These are phyloP conservation scores for Monosporascus sp. DNA, from an alignment of 2,329 filamentous ascomycete genomes.

Conservation along the genomic window DNA sequence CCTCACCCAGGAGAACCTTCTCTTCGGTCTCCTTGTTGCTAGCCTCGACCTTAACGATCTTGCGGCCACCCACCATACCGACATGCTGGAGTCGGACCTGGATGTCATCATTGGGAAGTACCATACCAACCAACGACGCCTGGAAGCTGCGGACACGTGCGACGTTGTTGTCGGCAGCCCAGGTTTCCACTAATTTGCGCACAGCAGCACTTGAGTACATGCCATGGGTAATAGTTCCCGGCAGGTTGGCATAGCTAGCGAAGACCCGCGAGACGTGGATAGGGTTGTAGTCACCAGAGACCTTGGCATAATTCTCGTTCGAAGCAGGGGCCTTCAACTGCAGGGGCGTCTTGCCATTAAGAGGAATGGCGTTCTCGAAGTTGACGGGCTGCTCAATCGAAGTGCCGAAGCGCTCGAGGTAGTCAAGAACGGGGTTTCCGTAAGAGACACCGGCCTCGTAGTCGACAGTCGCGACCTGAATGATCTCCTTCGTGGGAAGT, in stretches of 20 bases:
- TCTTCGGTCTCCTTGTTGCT: constrained; percentile 94
- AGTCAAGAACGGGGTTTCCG: constrained; percentile 95
- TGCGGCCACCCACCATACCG: constrained; percentile 95
- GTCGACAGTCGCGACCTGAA: constrained; percentile 94
- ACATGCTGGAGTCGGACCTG: constrained; percentile 94
- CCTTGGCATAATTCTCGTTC: constrained; percentile 95
- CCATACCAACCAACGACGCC: constrained; percentile 96
- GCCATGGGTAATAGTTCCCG: constrained; percentile 95
- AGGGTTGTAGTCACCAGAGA: constrained; percentile 97
- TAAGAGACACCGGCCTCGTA: constrained; percentile 89
- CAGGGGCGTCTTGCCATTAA: constrained; percentile 86
- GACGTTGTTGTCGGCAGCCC: constrained; percentile 98
- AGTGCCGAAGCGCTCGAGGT: constrained; percentile 84
- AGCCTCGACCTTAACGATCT: constrained; percentile 98
- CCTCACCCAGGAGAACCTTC: constrained; percentile 91
- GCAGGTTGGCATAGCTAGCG: constrained; percentile 89
- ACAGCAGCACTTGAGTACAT: constrained; percentile 99
- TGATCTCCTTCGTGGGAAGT: constrained; percentile 92
- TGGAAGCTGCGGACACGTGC: constrained; percentile 97
- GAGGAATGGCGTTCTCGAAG: constrained; percentile 95
- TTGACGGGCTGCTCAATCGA: constrained; percentile 93
- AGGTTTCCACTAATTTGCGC: constrained; percentile 92
- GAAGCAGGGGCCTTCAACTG: constrained; percentile 86
- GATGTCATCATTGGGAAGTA: constrained; percentile 91
- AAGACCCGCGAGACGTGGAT: constrained; percentile 98